Percentiles rank a stretch among this genome's conserved stretches.
These are phyloP conservation scores for Coemansia biformis DNA, from an alignment of 192 early-diverging fungal genomes.

Conservation along the genomic window DNA sequence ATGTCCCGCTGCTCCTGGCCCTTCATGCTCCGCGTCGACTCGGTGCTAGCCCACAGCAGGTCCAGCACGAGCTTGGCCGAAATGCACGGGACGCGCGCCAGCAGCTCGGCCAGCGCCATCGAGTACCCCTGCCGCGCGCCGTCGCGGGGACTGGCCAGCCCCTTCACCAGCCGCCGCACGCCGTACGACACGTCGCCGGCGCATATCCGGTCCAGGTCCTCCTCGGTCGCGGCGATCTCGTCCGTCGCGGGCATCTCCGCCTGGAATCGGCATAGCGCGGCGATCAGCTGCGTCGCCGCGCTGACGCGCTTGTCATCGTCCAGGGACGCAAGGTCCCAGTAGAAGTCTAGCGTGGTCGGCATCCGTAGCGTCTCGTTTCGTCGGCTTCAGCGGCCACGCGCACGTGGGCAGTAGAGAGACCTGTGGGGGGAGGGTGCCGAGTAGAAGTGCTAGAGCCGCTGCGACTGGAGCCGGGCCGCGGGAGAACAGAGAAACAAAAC, in stretches of 20 bases:
- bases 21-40: slow-evolving; percentile 58
- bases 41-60: slow-evolving; percentile 61
- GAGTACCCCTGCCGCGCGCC: slow-evolving; percentile 94
- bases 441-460: too few relatives aligned
- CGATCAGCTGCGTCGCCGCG: slow-evolving; percentile 63
- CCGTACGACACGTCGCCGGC: slow-evolving; percentile 83
- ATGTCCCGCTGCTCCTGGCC: slow-evolving; percentile 87
- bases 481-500: background rate
- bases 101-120: slow-evolving; percentile 83
- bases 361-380: too few relatives aligned
- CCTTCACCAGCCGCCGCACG: slow-evolving; percentile 78
- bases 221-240: slow-evolving; percentile 53
- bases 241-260: slow-evolving; percentile 24
- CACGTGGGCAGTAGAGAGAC: background rate
- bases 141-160: slow-evolving; percentile 77
- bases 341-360: slow-evolving; percentile 58
- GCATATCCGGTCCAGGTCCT: slow-evolving; percentile 59
- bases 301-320: slow-evolving; percentile 58
- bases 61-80: slow-evolving; percentile 64
- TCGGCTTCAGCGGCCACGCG: background rate
- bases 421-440: too few relatives aligned
- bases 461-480: too few relatives aligned
- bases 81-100: slow-evolving; percentile 41
- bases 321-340: slow-evolving; percentile 77
- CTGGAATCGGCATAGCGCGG: slow-evolving; percentile 54